Evolutionary conservation across 192 early-diverging fungal genomes (phyloP), one percentile per base, ranked within the genome.

Genomic region (Backusella parvicylindrica): DNA sequence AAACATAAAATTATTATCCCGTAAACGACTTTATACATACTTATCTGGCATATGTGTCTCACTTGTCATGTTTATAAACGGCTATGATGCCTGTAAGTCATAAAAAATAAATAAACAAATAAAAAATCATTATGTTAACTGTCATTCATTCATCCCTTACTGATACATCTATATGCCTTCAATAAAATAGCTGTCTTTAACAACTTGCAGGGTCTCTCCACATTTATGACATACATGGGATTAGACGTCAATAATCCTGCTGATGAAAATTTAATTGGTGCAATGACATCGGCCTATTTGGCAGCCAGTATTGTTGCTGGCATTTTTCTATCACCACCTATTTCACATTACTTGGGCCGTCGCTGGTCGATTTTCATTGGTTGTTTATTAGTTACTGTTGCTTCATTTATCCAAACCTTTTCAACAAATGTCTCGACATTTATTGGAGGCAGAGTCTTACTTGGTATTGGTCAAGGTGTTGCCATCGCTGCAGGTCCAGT

Each of bases 41-140:
- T 16, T 49, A 31, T 75, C 40, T 50, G 64, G 64, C 15, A 33
- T 75, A 23, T 47, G 38, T 23, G 65, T 65, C 32, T 43, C 75
- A 63, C 75, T 76, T 28, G 35, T 47, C 56, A 76, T 76, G 75
- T 76, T 76, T 53, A 76, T 76, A 18, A 70, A 76, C 12, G 75
- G 75, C 31, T 76, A 76, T 35, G 75, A 76, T 70, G 75, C 75
- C 12, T 66, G 73, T 75, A 68, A 75, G 64, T 65, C n/a, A 9
- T 9, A 23, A 5, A 0, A 47, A 40, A 40, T 12, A 64, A 28
- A 0, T 30, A 49, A 3, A 15, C 21, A 21, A 28, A n/a, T n/a
- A n/a, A n/a, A n/a, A n/a, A n/a, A n/a, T n/a, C n/a, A n/a, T 30
- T 56, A 50, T 50, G 18, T 21, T 50, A 21, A n/a, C 21, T 21